phyloP scores from a whole-genome alignment of 257 asterid genomes.

The Leptodermis oblonga region DNA sequence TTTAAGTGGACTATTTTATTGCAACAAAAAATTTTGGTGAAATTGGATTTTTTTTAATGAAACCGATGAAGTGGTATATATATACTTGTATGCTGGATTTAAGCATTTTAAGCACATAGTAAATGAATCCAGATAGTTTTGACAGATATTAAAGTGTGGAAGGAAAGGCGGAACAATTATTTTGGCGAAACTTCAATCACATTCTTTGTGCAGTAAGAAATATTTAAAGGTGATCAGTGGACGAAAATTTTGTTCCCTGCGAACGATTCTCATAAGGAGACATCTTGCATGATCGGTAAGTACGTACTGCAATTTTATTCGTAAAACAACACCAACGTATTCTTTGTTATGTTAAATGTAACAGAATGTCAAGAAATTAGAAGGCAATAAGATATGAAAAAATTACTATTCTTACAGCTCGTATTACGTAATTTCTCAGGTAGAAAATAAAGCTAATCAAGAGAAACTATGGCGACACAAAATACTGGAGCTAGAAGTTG shows the following conservation, averaged over 20 bases:
- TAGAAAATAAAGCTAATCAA: background rate
- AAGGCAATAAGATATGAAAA: background rate
- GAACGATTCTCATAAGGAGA: background rate
- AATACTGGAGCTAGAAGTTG: background rate
- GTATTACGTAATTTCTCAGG: background rate
- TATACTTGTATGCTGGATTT: no score
- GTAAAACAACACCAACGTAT: background rate
- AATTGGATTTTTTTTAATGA: no score
- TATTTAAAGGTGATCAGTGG: background rate
- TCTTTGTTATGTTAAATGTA: background rate
- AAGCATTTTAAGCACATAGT: no score
- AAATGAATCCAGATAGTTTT: no score
- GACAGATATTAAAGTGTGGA: background rate
- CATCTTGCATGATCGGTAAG: background rate
- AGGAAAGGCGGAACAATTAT: background rate
- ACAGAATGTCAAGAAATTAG: background rate
- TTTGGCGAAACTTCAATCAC: background rate
- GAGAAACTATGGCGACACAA: background rate
- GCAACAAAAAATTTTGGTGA: no score
- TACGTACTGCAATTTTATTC: background rate
- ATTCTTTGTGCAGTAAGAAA: background rate
- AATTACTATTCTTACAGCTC: background rate
- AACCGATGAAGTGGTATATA: no score
- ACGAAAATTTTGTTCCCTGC: background rate
- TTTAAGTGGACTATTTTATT: no score